These are phyloP conservation scores for Eucalyptus cloeziana DNA, from an alignment of 345 rosid species.

Conservation along the genomic window DNA sequence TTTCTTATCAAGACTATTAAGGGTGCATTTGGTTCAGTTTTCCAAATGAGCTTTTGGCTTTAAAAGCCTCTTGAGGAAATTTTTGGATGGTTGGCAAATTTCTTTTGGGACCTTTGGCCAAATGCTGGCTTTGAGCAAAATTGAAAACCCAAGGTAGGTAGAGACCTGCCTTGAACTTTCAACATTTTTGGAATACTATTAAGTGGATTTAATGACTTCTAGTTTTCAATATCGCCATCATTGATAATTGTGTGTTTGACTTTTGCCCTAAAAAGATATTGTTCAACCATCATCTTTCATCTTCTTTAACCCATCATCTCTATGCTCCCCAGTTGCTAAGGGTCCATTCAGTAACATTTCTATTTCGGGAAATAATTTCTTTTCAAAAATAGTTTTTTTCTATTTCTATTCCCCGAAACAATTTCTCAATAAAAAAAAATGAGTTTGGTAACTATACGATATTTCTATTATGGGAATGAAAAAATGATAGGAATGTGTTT, in stretches of 20 bases:
- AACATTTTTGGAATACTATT: neutral
- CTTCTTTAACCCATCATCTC: neutral
- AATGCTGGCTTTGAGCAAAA: neutral
- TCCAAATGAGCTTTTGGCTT: neutral
- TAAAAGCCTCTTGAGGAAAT: neutral
- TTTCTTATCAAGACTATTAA: no score
- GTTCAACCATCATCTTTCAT: neutral
- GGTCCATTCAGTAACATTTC: fast-evolving
- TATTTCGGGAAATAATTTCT: no score
- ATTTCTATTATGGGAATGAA: no score
- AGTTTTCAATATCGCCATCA: neutral
- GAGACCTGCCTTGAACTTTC: neutral
- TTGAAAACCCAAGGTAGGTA: neutral
- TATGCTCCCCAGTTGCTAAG: neutral
- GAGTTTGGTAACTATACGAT: fast-evolving
- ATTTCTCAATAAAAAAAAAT: no score
- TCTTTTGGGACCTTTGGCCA: neutral
- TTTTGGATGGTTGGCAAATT: neutral
- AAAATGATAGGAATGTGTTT: no score
- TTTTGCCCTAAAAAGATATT: neutral
- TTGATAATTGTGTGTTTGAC: neutral
- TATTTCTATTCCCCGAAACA: no score
- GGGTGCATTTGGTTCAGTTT: neutral
- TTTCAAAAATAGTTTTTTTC: no score
- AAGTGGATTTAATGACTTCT: neutral